These are phyloP conservation scores for Aspergillus olivimuriae DNA, from an alignment of 495 filamentous ascomycete species.

Conservation along the genomic window DNA sequence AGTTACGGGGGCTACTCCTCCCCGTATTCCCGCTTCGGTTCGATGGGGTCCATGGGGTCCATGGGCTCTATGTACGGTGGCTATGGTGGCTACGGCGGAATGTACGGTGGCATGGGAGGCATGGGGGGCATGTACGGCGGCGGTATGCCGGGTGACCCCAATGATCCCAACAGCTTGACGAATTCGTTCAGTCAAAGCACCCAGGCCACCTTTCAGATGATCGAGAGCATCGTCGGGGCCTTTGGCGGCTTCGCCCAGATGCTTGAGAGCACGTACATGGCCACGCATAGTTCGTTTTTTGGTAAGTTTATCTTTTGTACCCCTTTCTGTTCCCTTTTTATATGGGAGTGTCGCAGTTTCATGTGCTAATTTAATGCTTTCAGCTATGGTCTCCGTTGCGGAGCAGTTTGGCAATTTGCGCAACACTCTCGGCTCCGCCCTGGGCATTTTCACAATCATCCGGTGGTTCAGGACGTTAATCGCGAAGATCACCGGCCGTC, in stretches of 20 bases:
- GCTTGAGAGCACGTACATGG: conserved; percentile 99
- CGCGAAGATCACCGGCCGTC: conserved; percentile 90
- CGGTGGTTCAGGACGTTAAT: conserved; percentile 87
- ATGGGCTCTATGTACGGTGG: conserved; percentile 55
- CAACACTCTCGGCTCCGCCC: conserved; percentile 88
- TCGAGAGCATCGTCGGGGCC: conserved; percentile 97
- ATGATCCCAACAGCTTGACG: conserved; percentile 88
- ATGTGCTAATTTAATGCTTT: conserved; percentile 7
- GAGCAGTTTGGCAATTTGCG: conserved; percentile 93
- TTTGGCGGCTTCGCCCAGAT: conserved; percentile 97
- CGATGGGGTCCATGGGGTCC: conserved; percentile 50
- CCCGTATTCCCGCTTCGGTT: conserved; percentile 62
- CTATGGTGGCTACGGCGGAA: conserved; percentile 41
- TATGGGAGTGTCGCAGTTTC: no score
- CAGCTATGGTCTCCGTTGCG: conserved; percentile 96
- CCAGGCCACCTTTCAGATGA: conserved; percentile 96
- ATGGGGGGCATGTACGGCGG: conserved; percentile 54
- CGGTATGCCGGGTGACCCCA: conserved; percentile 56
- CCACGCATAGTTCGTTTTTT: conserved; percentile 98
- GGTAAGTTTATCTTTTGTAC: conserved; percentile 52
- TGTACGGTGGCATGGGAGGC: conserved; percentile 48
- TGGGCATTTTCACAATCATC: conserved; percentile 93
- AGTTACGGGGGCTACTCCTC: conserved; percentile 50
- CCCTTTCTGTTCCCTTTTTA: conserved; percentile 1
- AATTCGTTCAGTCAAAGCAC: conserved; percentile 87